phyloP scores from a whole-genome alignment of 139 green algal genomes.

The Nannochloris sp. region DNA sequence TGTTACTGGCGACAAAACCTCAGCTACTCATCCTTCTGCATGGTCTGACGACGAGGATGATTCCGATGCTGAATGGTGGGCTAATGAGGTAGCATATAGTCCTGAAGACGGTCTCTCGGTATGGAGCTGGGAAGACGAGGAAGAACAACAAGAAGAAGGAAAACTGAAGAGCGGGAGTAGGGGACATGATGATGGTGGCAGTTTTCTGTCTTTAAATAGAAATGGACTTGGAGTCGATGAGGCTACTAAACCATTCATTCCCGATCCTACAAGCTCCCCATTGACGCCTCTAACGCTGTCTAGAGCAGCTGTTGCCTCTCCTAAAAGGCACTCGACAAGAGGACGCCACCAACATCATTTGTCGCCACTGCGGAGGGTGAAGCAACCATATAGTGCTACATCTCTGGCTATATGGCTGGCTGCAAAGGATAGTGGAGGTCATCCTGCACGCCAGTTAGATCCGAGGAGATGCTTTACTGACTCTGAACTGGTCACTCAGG shows the following conservation, averaged over 20 bases:
- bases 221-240: background rate
- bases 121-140: background rate
- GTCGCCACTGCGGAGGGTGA: background rate
- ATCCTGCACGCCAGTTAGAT: conserved; percentile 11
- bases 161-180: too few species aligned
- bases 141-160: background rate
- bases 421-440: conserved; percentile 10
- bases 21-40: background rate
- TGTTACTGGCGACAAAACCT: background rate
- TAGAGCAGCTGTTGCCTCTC: too few species aligned
- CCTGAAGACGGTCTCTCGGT: background rate
- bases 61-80: conserved; percentile 1
- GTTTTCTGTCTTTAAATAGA: background rate
- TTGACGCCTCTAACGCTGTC: too few species aligned
- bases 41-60: background rate
- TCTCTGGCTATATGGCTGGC: conserved; percentile 25
- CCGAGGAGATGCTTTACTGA: conserved; percentile 17
- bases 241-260: too few species aligned
- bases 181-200: too few species aligned
- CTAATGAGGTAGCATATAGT: background rate
- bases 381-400: background rate
- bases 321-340: too few species aligned
- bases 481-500: conserved; percentile 17
- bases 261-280: too few species aligned
- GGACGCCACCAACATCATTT: too few species aligned